Conservation (phyloP, 1,139 yeast species). For the Diutina pseudorugosa region DNA sequence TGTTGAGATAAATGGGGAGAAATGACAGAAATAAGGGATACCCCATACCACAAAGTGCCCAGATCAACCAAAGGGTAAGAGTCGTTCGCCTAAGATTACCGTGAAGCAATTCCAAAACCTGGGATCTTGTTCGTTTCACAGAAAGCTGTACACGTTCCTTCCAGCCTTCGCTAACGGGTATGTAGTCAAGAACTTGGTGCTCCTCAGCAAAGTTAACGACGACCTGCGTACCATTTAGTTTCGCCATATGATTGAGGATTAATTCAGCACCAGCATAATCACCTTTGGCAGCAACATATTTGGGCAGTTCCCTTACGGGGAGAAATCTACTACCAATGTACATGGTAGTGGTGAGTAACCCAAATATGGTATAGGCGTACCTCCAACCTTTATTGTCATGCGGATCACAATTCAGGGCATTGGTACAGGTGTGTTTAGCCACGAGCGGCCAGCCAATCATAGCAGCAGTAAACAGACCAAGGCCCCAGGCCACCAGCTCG, state of each 20-base stretch:
- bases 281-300: neutral
- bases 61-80: neutral
- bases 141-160: neutral
- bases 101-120: neutral
- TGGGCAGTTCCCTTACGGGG: neutral
- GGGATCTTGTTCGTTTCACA: neutral
- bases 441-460: conserved; percentile 4
- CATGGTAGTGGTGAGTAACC: neutral
- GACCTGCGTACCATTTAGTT: neutral
- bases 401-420: neutral
- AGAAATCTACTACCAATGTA: neutral
- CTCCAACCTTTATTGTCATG: conserved; percentile 3
- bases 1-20: neutral
- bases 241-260: neutral
- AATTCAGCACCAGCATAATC: neutral
- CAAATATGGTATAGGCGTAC: neutral
- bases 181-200: neutral
- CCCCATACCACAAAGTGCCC: conserved; percentile 2
- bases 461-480: conserved; percentile 3
- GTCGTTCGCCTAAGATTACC: neutral
- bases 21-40: conserved; percentile 1
- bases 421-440: neutral
- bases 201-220: neutral
- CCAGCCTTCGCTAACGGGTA: neutral
- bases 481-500: conserved; percentile 1